phyloP scores from a whole-genome alignment of 2,329 filamentous ascomycete genomes.

The Pleoardoris graminearum region DNA sequence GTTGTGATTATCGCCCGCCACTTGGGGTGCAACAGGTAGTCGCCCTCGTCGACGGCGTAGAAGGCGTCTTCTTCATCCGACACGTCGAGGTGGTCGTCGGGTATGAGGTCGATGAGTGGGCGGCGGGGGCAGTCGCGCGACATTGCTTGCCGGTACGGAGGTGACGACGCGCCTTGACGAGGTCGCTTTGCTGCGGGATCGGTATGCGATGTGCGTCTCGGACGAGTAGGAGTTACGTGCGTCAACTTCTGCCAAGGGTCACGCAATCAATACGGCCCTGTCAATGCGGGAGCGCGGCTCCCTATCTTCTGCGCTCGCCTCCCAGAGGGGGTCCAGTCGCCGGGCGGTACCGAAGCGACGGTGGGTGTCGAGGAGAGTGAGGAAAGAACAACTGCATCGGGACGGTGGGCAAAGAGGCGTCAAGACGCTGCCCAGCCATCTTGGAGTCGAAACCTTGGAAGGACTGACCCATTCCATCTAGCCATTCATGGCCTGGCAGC shows the following conservation, averaged over 20 bases:
- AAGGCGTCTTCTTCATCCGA: slow-evolving; percentile 46
- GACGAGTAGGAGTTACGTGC: background rate
- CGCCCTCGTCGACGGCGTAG: slow-evolving; percentile 41
- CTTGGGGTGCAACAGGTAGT: slow-evolving; percentile 38
- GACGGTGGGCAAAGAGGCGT: background rate
- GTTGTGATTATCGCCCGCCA: slow-evolving; percentile 32
- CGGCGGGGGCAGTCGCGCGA: slow-evolving; percentile 23
- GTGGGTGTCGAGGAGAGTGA: background rate
- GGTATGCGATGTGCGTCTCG: no score
- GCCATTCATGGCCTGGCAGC: background rate
- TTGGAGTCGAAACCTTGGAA: slow-evolving; percentile 2
- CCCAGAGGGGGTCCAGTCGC: background rate
- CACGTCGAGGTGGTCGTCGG: slow-evolving; percentile 38
- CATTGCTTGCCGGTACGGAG: background rate
- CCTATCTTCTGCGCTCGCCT: no score
- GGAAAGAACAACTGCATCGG: background rate
- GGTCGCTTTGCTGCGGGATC: background rate
- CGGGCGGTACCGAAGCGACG: background rate
- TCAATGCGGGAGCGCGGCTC: no score
- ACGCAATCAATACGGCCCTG: no score
- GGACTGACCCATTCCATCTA: slow-evolving; percentile 7
- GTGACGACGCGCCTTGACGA: background rate
- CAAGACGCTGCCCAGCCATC: background rate
- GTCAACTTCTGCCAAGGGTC: no score
- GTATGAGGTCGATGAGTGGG: slow-evolving; percentile 38